A percentile compares a stretch with the other conserved stretches of the same genome.
phyloP scores from a whole-genome alignment of 352 stramenopile species.

The Phytophthora podocarpi region DNA sequence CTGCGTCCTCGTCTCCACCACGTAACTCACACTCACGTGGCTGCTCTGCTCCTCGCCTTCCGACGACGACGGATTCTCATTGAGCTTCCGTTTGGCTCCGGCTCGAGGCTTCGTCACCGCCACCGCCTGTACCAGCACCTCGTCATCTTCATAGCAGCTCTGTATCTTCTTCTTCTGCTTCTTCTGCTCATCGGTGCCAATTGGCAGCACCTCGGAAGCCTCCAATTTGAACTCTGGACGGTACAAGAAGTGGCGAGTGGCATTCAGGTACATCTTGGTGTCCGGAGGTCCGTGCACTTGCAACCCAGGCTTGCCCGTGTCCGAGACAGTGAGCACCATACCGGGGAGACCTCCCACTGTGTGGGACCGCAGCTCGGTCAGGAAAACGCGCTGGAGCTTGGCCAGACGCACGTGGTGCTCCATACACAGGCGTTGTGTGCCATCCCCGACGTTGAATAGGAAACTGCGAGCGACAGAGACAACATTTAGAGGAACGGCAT shows the following conservation, averaged over 20 bases:
- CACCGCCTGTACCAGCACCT: constrained; percentile 59
- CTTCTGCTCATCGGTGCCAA: not conserved
- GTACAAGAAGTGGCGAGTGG: constrained; percentile 87
- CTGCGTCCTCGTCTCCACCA: constrained; percentile 73
- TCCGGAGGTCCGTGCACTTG: constrained; percentile 72
- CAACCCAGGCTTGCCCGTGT: constrained; percentile 81
- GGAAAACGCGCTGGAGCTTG: constrained; percentile 85
- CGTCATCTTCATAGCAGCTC: constrained; percentile 59
- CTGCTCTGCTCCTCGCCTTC: constrained; percentile 4
- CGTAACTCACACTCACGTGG: constrained; percentile 68
- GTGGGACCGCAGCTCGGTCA: constrained; percentile 81
- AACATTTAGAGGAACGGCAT: constrained; percentile 9
- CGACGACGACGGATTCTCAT: constrained; percentile 28
- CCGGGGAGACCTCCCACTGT: constrained; percentile 84
- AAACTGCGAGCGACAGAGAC: constrained; percentile 47
- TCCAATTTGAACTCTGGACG: constrained; percentile 66
- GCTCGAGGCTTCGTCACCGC: constrained; percentile 33
- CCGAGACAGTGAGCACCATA: constrained; percentile 90
- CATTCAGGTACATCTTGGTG: constrained; percentile 70
- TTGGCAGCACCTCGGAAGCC: constrained; percentile 37
- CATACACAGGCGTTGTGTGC: constrained; percentile 91
- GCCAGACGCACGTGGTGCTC: constrained; percentile 90
- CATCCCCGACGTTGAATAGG: constrained; percentile 91
- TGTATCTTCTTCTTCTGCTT: constrained; percentile 5
- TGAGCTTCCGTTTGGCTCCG: constrained; percentile 68